Evolutionary conservation across 1,139 yeast genomes (phyloP), one percentile per base, ranked within the genome.

Genomic region (Geotrichum restrictum): DNA sequence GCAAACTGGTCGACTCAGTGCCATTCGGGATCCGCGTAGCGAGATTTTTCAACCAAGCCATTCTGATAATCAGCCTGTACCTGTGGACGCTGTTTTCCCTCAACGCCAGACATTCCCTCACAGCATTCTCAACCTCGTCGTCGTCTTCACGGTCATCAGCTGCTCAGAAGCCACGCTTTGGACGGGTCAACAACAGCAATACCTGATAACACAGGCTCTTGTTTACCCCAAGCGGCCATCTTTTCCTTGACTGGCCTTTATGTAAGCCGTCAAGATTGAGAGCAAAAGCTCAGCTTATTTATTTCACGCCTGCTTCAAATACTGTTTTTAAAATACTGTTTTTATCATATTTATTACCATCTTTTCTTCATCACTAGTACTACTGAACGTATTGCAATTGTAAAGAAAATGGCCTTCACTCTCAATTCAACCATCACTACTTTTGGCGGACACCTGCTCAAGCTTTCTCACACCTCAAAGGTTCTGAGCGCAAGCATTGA

Each of bases 391-490:
- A n/a, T n/a, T n/a, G n/a, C n/a, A n/a, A 3, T 13, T 31, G 3
- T 19, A 7, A 11, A n/a, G 3, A 4, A 37, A 16, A 11, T 49
- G 53, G 11, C 52, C 22, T 80, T 85, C 67, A 77, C 72, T 47
- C 73, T 76, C 19, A 77, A 77, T 48, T 74, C 82, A 18, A 81
- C 81, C 50, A 83, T 88, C 59, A 68, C 75, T 58, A 80, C 82
- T 56, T 86, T 84, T 63, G 89, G 86, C 0, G 98, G 98, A 27
- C 76, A 79, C 65, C 74, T 93, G 39, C 69, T 80, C 63, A 91
- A 91, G 70, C 74, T 91, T 49, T 72, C 83, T 38, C 98, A 93
- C 68, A 76, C 79, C 27, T 88, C 97, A 8, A 60, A 64, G 11
- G 66, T 70, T 42, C 83, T 94, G n/a, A 72, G 76, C 24, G 84